Conservation (phyloP, 495 filamentous ascomycete genomes). For the Aspergillus indologenus region DNA sequence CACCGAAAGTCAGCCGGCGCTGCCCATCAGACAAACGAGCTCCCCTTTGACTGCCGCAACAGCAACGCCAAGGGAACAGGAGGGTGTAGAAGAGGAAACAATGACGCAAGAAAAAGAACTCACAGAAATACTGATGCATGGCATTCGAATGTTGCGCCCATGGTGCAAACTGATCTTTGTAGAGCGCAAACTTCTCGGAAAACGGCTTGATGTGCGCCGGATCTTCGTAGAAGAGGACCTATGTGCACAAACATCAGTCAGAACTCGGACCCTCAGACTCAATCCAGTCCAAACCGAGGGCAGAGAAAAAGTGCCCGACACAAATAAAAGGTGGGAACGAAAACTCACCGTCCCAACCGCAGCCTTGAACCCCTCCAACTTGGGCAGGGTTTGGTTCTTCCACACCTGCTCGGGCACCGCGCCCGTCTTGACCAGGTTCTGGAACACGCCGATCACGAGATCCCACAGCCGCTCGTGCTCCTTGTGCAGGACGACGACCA, state of each 20-base stretch:
- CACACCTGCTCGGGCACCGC: conserved; percentile 39
- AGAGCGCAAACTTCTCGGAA: conserved; percentile 43
- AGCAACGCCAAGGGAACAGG: no score
- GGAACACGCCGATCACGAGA: conserved; percentile 39
- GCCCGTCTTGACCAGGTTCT: conserved; percentile 33
- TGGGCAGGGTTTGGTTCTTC: conserved; percentile 44
- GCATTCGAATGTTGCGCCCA: conserved; percentile 54
- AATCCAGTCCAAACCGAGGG: no score
- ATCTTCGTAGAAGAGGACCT: conserved; percentile 56
- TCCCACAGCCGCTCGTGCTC: conserved; percentile 54
- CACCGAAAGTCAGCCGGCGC: conserved; percentile 8
- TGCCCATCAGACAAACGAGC: no score
- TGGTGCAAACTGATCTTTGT: conserved; percentile 42
- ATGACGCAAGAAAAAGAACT: conserved; percentile 13
- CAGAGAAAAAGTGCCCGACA: no score
- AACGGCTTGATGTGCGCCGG: conserved; percentile 39
- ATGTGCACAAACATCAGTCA: not conserved
- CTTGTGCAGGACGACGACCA: conserved; percentile 44
- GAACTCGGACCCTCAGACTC: no score
- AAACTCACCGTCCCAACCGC: conserved; percentile 48
- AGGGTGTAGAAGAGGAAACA: no score
- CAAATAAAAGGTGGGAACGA: no score
- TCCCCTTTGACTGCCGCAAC: no score
- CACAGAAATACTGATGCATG: conserved; percentile 55
- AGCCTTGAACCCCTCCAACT: conserved; percentile 42